Evolutionary conservation across 2,329 filamentous ascomycete genomes (phyloP), one percentile per base, ranked within the genome.

Genomic region (Pseudocercospora musae): DNA sequence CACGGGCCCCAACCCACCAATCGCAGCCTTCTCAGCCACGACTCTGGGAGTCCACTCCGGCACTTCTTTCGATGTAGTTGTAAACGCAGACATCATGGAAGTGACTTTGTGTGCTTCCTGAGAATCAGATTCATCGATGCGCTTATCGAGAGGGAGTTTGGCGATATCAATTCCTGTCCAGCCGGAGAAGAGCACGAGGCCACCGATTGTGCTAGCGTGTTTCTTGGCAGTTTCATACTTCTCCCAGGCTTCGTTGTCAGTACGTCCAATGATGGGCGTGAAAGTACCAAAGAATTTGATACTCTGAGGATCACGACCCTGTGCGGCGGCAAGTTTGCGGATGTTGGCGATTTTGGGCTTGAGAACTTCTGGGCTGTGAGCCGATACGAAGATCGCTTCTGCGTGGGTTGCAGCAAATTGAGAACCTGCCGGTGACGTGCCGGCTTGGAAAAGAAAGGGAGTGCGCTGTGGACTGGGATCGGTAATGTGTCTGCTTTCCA

Each of bases 211-310:
- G 2, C 83, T 84, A 0, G 86, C 89, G 69, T 89, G 85, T 59
- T 82, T 80, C 15, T 82, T 79, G 62, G 85, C 85, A 2, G 89
- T 84, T 0, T 80, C 76, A 56, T 87, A 84, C 74, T 90, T 90
- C 9, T 80, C 82, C 62, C 80, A 75, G 0, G 89, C 89, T 70
- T 89, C 87, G 59, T 87, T 85, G 66, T 89, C 83, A 0, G 88
- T 91, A 37, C 74, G 78, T 0, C 87, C 89, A 0, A 91, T 75
- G 13, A 91, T 84, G 0, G 87, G 85, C 5, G 85, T 87, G 0
- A 90, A 80, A 11, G 89, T 79, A 0, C 87, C 86, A 0, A 91
- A 78, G 31, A 90, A 86, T 74, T 90, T 91, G 72, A 91, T 85
- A 0, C 80, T 82, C 9, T 75, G 75, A 8, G 84, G 84, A 67